Evolutionary conservation across 495 filamentous ascomycete species (phyloP), one percentile per base, ranked within the genome.

Genomic region (Penicillium alfredii): DNA sequence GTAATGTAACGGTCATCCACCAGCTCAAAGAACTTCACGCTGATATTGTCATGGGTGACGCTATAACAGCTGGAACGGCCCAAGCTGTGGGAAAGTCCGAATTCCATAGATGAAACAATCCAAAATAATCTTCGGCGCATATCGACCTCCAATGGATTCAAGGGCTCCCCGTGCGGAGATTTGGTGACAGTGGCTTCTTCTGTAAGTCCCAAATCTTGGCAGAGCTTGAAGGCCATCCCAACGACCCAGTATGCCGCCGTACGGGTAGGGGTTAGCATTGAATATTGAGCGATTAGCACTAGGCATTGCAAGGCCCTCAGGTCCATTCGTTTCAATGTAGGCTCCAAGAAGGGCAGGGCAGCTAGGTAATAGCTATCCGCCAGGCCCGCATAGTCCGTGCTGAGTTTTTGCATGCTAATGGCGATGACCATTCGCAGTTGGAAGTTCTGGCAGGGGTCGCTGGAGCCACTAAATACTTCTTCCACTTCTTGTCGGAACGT

Each of bases 331-430:
- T 78, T 74, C 23, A 95, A 68, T 8, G 88, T 77, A 1, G 72
- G 73, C 47, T 95, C 86, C 29, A 95, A 73, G 44, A 78, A 82
- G 19, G 78, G 78, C 53, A 95, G 73, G 8, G 90, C 89, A 9
- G 86, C 82, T 4, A 93, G 74, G 51, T 94, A 97, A 61, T 88
- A 94, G 48, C 83, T 84, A 57, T 97, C 88, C 20, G 89, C 89
- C 22, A 94, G 69, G 28, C 85, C 84, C 22, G 86, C 84, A 56
- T 85, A 95, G 30, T 76, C 75, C 2, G 76, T 67, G 52, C 86
- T 84, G 45, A 94, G 67, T 55, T 88, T 93, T 53, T 94, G 88
- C 68, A 95, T 78, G 57, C 84, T 86, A 45, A 94, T 92, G 3
- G 90, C 90, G 51, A 95, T 74, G 17, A 93, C 86, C 76, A 95